Percentiles rank a stretch among this genome's conserved stretches.
Conservation (phyloP, 2,329 filamentous ascomycete genomes). For the Fusarium phyllophilum region DNA sequence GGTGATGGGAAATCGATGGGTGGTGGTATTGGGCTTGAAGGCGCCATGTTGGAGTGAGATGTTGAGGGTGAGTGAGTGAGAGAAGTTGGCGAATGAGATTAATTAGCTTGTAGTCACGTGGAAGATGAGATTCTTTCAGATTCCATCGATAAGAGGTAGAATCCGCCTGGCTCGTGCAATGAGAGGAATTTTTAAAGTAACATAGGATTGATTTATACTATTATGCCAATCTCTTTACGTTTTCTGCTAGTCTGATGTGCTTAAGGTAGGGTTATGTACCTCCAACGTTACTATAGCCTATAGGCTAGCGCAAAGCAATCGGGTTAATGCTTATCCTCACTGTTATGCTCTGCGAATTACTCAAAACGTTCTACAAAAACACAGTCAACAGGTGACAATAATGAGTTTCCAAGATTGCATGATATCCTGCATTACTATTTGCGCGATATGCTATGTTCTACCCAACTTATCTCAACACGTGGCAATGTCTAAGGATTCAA, state of each 20-base stretch:
- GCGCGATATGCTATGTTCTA: fast-evolving
- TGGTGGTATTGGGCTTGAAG: background rate
- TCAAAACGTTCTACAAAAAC: background rate
- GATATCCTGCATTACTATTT: background rate
- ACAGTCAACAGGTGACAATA: too few species aligned
- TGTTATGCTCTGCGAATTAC: background rate
- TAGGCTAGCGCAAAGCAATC: too few species aligned
- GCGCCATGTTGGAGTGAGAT: background rate
- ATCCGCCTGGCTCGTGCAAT: too few species aligned
- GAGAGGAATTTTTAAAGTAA: fast-evolving
- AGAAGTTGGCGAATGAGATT: background rate
- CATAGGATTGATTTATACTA: background rate
- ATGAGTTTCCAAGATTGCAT: background rate
- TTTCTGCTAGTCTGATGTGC: too few species aligned
- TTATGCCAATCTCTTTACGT: background rate
- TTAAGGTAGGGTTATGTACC: too few species aligned
- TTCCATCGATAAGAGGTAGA: background rate
- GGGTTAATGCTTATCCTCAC: too few species aligned
- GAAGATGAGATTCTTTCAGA: too few species aligned
- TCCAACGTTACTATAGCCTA: too few species aligned
- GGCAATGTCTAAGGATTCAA: background rate
- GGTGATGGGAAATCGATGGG: background rate
- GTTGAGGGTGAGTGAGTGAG: background rate
- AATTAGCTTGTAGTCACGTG: background rate
- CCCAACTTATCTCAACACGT: background rate